Percentiles rank a stretch among this genome's conserved stretches.
Conservation (phyloP, 345 rosid genomes). For the Eucalyptus regnans region DNA sequence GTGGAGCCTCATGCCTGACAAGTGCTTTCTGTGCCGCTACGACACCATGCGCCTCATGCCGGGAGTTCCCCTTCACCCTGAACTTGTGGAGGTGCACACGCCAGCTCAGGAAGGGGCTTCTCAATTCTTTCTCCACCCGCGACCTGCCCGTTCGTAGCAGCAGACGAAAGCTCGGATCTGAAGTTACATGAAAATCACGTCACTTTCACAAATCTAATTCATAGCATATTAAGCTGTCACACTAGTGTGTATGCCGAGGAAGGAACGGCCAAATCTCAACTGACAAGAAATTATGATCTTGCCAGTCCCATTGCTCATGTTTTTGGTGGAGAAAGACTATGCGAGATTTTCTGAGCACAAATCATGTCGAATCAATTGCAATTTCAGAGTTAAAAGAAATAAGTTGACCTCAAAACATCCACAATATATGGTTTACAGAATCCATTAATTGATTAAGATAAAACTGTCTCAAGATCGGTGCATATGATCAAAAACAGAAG, state of each 20-base stretch:
- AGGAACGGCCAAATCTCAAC: neutral
- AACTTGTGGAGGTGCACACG: conserved; percentile 24
- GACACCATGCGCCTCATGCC: conserved; percentile 38
- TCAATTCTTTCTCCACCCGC: conserved; percentile 35
- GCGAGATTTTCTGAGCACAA: neutral
- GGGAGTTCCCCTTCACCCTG: conserved; percentile 42
- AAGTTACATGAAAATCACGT: neutral
- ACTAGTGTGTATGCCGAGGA: neutral
- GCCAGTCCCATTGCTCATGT: neutral
- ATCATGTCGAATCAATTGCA: neutral
- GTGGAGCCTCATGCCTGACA: conserved; percentile 32
- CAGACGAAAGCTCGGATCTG: conserved; percentile 30
- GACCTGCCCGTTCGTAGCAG: conserved; percentile 32
- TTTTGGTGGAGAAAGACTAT: neutral
- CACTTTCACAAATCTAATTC: neutral
- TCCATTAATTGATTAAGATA: neutral
- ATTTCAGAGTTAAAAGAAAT: neutral
- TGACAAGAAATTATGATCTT: neutral
- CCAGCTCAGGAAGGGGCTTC: conserved; percentile 43
- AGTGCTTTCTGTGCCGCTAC: conserved; percentile 19
- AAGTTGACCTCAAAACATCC: neutral
- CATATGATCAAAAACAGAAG: neutral
- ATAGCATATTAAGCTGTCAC: neutral
- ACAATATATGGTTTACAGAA: neutral
- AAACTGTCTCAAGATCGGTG: neutral